These are phyloP conservation scores for Leucocoprinus leucothites DNA, from an alignment of 768 basidiomycete species.

Conservation along the genomic window DNA sequence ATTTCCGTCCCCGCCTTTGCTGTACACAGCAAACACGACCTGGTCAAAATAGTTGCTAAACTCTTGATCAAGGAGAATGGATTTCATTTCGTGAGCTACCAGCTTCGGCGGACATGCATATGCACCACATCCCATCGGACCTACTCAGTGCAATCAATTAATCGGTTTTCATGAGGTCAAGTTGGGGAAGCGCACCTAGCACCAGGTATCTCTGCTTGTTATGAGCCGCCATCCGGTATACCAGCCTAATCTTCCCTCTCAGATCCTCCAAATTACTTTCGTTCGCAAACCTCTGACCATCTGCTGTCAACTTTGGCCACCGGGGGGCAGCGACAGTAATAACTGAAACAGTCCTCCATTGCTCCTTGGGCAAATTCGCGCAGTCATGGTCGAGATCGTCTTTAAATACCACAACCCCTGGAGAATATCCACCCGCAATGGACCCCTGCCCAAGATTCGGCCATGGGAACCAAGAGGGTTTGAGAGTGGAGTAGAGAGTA, in stretches of 20 bases:
- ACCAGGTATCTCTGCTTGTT: conserved; percentile 33
- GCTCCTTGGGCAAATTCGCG: conserved; percentile 26
- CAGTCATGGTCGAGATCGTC: conserved; percentile 42
- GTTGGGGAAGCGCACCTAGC: conserved; percentile 27
- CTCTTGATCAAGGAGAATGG: conserved; percentile 35
- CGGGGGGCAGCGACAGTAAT: conserved; percentile 45
- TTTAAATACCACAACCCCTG: conserved; percentile 45
- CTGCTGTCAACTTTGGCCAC: conserved; percentile 25
- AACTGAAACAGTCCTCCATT: conserved; percentile 38
- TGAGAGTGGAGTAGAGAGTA: conserved; percentile 40
- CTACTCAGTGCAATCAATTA: conserved; percentile 16
- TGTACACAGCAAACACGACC: conserved; percentile 42
- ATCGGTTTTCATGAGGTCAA: no score
- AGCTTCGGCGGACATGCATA: conserved; percentile 37
- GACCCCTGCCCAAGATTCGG: conserved; percentile 40
- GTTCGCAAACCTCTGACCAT: conserved; percentile 18
- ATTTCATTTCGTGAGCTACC: conserved; percentile 41
- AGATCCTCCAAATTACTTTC: conserved; percentile 30
- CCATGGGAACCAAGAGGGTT: conserved; percentile 42
- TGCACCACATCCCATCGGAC: conserved; percentile 44
- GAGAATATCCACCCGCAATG: conserved; percentile 38
- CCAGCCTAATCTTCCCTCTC: conserved; percentile 37
- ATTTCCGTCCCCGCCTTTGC: conserved; percentile 27
- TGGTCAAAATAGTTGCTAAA: conserved; percentile 40
- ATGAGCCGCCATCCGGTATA: conserved; percentile 40